phyloP scores from a whole-genome alignment of 2,329 filamentous ascomycete genomes.

The Ophiognomonia clavigignenti-juglandacearum region DNA sequence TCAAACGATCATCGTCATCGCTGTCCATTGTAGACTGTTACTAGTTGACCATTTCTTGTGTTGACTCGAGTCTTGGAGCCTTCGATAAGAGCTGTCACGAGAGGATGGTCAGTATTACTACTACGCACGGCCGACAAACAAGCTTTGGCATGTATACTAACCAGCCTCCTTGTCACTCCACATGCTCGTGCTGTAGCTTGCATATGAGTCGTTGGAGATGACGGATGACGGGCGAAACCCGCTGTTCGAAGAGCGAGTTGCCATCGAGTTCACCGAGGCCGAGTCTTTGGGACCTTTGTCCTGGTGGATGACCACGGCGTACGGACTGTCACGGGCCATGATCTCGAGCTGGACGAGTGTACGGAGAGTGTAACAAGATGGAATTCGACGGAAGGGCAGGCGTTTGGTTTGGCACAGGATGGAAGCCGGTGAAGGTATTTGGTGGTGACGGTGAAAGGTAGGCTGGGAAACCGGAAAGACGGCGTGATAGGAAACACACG shows the following conservation, averaged over 20 bases:
- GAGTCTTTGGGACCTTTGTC: background rate
- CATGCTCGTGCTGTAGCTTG: background rate
- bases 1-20: background rate
- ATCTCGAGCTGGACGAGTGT: too few relatives aligned
- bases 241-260: constrained; percentile 3
- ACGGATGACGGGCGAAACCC: constrained; percentile 3
- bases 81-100: background rate
- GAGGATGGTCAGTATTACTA: background rate
- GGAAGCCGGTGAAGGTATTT: background rate
- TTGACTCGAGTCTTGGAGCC: constrained; percentile 5
- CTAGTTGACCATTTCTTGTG: constrained; percentile 8
- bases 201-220: constrained; percentile 5
- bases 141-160: background rate
- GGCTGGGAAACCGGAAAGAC: background rate
- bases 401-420: background rate
- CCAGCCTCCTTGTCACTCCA: background rate
- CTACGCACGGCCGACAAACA: background rate
- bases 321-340: background rate
- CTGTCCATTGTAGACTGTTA: constrained; percentile 10
- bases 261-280: constrained; percentile 7
- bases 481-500: background rate
- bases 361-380: too few relatives aligned
- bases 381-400: too few relatives aligned
- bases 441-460: background rate
- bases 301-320: background rate